phyloP scores from a whole-genome alignment of 73 alveolate species.

The Paramecium caudatum region DNA sequence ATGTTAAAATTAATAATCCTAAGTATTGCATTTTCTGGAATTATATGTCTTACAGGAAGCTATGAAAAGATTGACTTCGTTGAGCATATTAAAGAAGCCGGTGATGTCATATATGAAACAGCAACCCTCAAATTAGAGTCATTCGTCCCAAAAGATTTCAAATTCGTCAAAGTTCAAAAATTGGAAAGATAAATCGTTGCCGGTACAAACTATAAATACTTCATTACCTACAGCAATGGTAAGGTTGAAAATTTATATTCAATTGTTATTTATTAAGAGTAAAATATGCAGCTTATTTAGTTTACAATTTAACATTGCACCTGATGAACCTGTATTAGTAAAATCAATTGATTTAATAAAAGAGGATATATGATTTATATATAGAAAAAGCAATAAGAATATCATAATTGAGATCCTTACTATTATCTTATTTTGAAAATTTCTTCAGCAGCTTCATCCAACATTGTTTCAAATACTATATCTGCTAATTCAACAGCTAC shows the following conservation, averaged over 20 bases:
- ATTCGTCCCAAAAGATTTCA: background rate
- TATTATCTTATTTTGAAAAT: background rate
- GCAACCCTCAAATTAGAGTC: slow-evolving; percentile 10
- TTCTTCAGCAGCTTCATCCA: slow-evolving; percentile 75
- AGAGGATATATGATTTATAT: slow-evolving; percentile 22
- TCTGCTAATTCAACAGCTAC: slow-evolving; percentile 77
- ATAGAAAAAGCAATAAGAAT: background rate
- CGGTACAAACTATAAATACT: background rate
- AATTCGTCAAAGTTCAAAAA: background rate
- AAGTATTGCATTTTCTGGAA: background rate
- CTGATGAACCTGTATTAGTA: no score
- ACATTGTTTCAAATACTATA: slow-evolving; percentile 71
- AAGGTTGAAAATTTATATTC: background rate
- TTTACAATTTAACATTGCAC: no score
- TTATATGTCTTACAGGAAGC: slow-evolving; percentile 39
- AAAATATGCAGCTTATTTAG: no score
- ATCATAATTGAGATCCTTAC: slow-evolving; percentile 16
- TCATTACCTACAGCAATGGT: background rate
- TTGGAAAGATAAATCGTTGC: slow-evolving; percentile 28
- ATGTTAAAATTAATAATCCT: slow-evolving; percentile 27
- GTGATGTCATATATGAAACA: slow-evolving; percentile 9
- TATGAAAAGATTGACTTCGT: background rate
- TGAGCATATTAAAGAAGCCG: background rate
- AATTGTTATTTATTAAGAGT: slow-evolving; percentile 12
- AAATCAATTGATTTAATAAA: background rate